Conservation (phyloP, 352 stramenopile species). For the Pythium guiyangense region DNA sequence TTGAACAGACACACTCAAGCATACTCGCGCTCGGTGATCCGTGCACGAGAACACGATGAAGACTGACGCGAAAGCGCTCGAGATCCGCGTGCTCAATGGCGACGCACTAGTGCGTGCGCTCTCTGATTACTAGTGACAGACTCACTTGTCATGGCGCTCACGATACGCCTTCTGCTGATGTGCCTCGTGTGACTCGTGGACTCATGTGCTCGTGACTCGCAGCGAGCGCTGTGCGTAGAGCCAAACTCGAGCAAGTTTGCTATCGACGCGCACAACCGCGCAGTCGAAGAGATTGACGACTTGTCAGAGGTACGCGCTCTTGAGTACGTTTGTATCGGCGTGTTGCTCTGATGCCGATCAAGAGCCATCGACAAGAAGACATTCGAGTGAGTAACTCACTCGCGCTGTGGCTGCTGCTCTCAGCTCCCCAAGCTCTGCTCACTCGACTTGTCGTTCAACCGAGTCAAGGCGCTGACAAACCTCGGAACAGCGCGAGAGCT, state of each 20-base stretch:
- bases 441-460: conserved; percentile 80
- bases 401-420: background rate
- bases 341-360: background rate
- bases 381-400: background rate
- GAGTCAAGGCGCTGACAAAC: conserved; percentile 46
- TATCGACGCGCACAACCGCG: conserved; percentile 75
- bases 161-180: background rate
- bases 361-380: no score
- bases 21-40: background rate
- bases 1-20: background rate
- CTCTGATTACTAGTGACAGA: background rate
- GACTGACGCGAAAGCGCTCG: conserved; percentile 7
- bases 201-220: background rate
- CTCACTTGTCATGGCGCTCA: no score
- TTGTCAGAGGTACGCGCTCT: conserved; percentile 40
- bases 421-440: conserved; percentile 69
- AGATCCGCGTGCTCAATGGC: conserved; percentile 36
- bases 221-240: conserved; percentile 44
- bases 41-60: background rate
- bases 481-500: conserved; percentile 58
- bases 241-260: conserved; percentile 80
- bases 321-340: background rate
- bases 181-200: background rate
- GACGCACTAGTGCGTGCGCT: conserved; percentile 26
- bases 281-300: conserved; percentile 52